These are phyloP conservation scores for Venturia oleaginea DNA, from an alignment of 2,329 filamentous ascomycete genomes.

Conservation along the genomic window DNA sequence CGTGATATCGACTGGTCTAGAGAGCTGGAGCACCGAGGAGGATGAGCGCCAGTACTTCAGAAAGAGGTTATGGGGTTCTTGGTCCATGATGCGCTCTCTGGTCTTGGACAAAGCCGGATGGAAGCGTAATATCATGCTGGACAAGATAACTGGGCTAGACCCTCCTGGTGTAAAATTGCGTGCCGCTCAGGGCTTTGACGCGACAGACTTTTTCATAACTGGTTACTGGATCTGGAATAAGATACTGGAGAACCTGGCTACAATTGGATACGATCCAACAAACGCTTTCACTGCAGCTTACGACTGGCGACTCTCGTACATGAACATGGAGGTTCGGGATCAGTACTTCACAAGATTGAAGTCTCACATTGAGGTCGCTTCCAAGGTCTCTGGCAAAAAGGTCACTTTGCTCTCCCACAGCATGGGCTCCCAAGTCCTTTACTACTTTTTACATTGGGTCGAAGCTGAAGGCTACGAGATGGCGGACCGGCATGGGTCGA, in stretches of 20 bases:
- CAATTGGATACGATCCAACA: slow-evolving; percentile 88
- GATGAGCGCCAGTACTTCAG: slow-evolving; percentile 83
- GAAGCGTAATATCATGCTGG: slow-evolving; percentile 96
- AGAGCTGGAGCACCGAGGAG: slow-evolving; percentile 91
- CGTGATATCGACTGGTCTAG: slow-evolving; percentile 92
- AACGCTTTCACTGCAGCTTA: slow-evolving; percentile 63
- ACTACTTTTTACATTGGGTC: slow-evolving; percentile 78
- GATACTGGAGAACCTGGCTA: slow-evolving; percentile 92
- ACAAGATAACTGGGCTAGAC: slow-evolving; percentile 83
- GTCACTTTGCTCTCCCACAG: slow-evolving; percentile 84
- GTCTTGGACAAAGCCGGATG: slow-evolving; percentile 88
- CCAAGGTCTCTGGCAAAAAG: slow-evolving; percentile 66
- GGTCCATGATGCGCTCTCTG: slow-evolving; percentile 96
- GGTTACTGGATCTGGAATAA: slow-evolving; percentile 99
- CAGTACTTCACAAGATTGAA: slow-evolving; percentile 91
- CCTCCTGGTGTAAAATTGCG: slow-evolving; percentile 83
- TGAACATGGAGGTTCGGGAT: slow-evolving; percentile 81
- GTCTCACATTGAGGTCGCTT: slow-evolving; percentile 77
- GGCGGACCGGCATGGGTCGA: slow-evolving; percentile 89
- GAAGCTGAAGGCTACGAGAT: slow-evolving; percentile 63
- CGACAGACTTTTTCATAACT: slow-evolving; percentile 85
- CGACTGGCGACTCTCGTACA: slow-evolving; percentile 88
- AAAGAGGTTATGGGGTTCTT: slow-evolving; percentile 91
- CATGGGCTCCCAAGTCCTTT: slow-evolving; percentile 93
- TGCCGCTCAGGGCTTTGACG: slow-evolving; percentile 93